Evolutionary conservation across 164 flowering plant genomes (phyloP).

Genomic region (Aristolochia contorta): DNA sequence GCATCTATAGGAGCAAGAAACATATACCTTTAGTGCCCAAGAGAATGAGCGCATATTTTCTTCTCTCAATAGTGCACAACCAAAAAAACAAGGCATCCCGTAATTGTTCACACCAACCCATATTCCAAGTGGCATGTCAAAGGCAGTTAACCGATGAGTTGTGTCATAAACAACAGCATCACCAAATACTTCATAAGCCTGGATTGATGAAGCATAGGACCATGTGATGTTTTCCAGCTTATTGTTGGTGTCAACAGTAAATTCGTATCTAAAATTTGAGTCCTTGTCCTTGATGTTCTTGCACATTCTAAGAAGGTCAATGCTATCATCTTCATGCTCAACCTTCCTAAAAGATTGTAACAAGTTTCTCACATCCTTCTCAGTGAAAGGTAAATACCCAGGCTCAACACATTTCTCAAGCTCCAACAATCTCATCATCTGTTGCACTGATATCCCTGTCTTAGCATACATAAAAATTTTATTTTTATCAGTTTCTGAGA

Average conservation of each 20-base stretch:
- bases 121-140: conserved; percentile 93
- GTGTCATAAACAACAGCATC: conserved; percentile 94
- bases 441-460: conserved; percentile 91
- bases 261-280: conserved; percentile 63
- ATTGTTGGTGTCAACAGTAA: conserved; percentile 48
- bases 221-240: conserved; percentile 84
- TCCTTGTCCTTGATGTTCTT: conserved; percentile 73
- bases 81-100: conserved; percentile 94
- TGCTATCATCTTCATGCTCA: conserved; percentile 70
- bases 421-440: conserved; percentile 93
- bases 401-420: conserved; percentile 93
- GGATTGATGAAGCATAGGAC: conserved; percentile 80
- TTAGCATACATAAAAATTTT: conserved; percentile 85
- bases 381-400: conserved; percentile 87
- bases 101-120: conserved; percentile 94
- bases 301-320: conserved; percentile 77
- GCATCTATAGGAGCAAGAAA: background rate
- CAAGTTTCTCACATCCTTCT: conserved; percentile 85
- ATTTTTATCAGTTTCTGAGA: conserved; percentile 70
- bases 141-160: conserved; percentile 75
- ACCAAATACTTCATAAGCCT: conserved; percentile 74
- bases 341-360: conserved; percentile 71
- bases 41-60: conserved; percentile 58
- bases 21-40: conserved; percentile 84
- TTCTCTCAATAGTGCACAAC: conserved; percentile 77